These are phyloP conservation scores for Skeletonema costatum DNA, from an alignment of 108 stramenopile species.

Conservation along the genomic window DNA sequence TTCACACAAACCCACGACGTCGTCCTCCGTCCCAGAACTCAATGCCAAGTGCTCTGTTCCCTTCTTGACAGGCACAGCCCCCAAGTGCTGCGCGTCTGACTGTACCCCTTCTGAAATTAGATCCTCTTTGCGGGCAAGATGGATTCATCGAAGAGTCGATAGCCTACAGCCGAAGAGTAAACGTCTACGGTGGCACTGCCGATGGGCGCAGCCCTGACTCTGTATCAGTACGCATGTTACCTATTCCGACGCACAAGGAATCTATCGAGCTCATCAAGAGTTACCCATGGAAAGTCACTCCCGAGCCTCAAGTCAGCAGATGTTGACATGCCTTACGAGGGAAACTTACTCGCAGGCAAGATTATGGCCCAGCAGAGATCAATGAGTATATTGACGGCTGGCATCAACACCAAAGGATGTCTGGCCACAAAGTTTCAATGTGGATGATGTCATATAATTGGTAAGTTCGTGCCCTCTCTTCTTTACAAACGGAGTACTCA, in stretches of 20 bases:
- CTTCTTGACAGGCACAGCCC: slow-evolving; percentile 42
- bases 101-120: slow-evolving; percentile 75
- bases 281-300: slow-evolving; percentile 57
- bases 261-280: slow-evolving; percentile 57
- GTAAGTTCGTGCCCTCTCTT: not conserved
- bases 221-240: slow-evolving; percentile 56
- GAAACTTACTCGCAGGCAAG: slow-evolving; percentile 64
- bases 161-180: slow-evolving; percentile 50
- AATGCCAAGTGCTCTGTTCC: slow-evolving; percentile 75
- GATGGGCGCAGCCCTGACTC: slow-evolving; percentile 65
- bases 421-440: slow-evolving; percentile 67
- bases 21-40: slow-evolving; percentile 54
- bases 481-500: too few relatives aligned
- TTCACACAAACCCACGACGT: slow-evolving; percentile 80
- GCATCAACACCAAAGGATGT: slow-evolving; percentile 54
- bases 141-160: slow-evolving; percentile 49
- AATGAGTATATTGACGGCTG: slow-evolving; percentile 68
- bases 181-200: slow-evolving; percentile 66
- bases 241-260: slow-evolving; percentile 68
- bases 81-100: slow-evolving; percentile 73
- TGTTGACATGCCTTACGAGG: slow-evolving; percentile 73
- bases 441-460: slow-evolving; percentile 57
- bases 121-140: slow-evolving; percentile 79
- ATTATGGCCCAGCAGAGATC: slow-evolving; percentile 66
- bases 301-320: slow-evolving; percentile 67